Percentiles rank a stretch among this genome's conserved stretches.
Conservation (phyloP, 2,329 filamentous ascomycete genomes). For the Pyrenophora graminea region DNA sequence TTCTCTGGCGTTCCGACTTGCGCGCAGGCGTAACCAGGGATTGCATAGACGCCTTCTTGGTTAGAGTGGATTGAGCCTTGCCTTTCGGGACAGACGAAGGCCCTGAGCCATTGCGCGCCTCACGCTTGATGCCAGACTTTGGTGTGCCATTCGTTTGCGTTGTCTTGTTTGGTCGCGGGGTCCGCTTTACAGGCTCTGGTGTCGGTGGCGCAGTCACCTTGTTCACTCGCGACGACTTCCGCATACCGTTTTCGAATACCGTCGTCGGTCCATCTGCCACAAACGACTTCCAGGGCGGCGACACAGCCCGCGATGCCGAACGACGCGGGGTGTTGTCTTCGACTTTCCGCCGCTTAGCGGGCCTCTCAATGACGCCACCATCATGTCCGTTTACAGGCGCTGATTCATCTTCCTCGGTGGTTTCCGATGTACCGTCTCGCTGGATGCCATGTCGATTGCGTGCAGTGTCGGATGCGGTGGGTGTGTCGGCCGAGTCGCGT, state of each 20-base stretch:
- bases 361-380: conserved; percentile 34
- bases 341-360: conserved; percentile 67
- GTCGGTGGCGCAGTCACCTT: conserved; percentile 50
- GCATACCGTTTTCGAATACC: conserved; percentile 68
- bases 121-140: conserved; percentile 26
- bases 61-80: conserved; percentile 20
- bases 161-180: conserved; percentile 30
- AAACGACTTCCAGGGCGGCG: conserved; percentile 92
- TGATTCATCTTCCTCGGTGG: conserved; percentile 31
- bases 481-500: conserved; percentile 26
- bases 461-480: conserved; percentile 24
- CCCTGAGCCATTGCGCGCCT: conserved; percentile 28
- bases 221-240: conserved; percentile 65
- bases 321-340: conserved; percentile 43
- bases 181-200: conserved; percentile 50
- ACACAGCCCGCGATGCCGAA: conserved; percentile 58
- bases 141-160: conserved; percentile 37
- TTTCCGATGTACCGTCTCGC: conserved; percentile 32
- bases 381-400: conserved; percentile 24
- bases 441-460: conserved; percentile 17
- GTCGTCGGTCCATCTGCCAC: conserved; percentile 85
- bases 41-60: conserved; percentile 31
- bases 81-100: conserved; percentile 19
- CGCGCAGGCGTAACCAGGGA: conserved; percentile 31
- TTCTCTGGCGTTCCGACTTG: conserved; percentile 43